Conservation (phyloP, 805 yeast genomes). For the Wickerhamiella alocasiicola region DNA sequence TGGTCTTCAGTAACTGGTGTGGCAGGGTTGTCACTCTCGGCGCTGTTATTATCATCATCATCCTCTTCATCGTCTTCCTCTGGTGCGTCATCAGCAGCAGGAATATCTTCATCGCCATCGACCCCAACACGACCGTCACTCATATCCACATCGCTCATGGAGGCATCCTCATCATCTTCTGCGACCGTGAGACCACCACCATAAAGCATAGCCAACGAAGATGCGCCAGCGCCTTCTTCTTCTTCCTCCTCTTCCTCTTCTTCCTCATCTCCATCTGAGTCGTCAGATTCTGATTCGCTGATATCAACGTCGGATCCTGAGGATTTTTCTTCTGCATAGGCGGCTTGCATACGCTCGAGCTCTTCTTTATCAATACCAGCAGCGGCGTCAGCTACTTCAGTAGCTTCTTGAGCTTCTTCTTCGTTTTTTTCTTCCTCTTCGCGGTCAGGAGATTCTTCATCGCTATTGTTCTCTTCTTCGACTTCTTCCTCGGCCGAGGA, state of each 20-base stretch:
- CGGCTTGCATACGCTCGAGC: constrained; percentile 4
- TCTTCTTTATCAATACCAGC: constrained; percentile 20
- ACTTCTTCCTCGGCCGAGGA: constrained; percentile 17
- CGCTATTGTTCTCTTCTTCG: constrained; percentile 23
- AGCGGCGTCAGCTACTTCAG: background rate
- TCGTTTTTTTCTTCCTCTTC: constrained; percentile 23
- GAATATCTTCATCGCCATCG: constrained; percentile 15
- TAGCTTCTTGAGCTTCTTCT: constrained; percentile 24
- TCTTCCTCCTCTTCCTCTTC: constrained; percentile 11
- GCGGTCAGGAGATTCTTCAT: constrained; percentile 25
- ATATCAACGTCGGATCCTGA: constrained; percentile 2
- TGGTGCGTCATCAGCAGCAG: constrained; percentile 31
- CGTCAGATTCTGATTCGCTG: constrained; percentile 3
- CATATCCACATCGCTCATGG: constrained; percentile 16
- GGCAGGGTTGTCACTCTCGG: constrained; percentile 10
- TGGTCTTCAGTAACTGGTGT: constrained; percentile 9
- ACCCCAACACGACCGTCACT: constrained; percentile 28
- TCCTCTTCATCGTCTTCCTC: constrained; percentile 17
- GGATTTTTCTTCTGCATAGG: constrained; percentile 3
- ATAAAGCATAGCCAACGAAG: constrained; percentile 4
- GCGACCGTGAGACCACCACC: constrained; percentile 4
- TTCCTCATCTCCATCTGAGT: constrained; percentile 14
- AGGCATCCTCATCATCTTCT: constrained; percentile 6
- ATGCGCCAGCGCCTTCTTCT: background rate
- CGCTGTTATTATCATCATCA: constrained; percentile 15